phyloP scores from a whole-genome alignment of 1,284 basidiomycete species.

The Boletus semigastroideus region DNA sequence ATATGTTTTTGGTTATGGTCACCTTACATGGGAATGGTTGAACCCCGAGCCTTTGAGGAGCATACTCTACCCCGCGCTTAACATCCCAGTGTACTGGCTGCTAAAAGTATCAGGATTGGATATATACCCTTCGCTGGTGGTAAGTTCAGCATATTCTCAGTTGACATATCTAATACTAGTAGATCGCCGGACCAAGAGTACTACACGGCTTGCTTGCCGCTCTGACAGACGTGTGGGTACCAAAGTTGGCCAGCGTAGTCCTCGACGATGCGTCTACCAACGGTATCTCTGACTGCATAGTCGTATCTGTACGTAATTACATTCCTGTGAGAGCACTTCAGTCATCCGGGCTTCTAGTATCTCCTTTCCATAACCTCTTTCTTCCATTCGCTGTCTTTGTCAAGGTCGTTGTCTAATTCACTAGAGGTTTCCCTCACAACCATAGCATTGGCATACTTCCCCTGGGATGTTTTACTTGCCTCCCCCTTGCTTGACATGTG shows the following conservation, averaged over 20 bases:
- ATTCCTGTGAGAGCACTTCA: background rate
- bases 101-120: conserved; percentile 51
- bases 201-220: conserved; percentile 83
- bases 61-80: conserved; percentile 73
- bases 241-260: conserved; percentile 58
- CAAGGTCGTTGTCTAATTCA: conserved; percentile 91
- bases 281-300: conserved; percentile 31
- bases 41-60: conserved; percentile 67
- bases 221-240: conserved; percentile 77
- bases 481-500: conserved; percentile 23
- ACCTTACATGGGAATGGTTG: conserved; percentile 96
- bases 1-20: conserved; percentile 88
- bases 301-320: conserved; percentile 58
- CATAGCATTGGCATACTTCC: conserved; percentile 79
- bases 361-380: conserved; percentile 84
- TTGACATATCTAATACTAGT: conserved; percentile 5
- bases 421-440: conserved; percentile 86
- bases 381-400: conserved; percentile 83
- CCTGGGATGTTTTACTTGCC: conserved; percentile 51
- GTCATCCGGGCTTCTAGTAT: conserved; percentile 47
- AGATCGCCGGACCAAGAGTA: conserved; percentile 73
- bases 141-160: conserved; percentile 12
- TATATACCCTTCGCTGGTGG: conserved; percentile 28
- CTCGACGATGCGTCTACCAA: conserved; percentile 55
- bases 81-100: conserved; percentile 75